phyloP scores from a whole-genome alignment of 2,329 filamentous ascomycete genomes.

The Onygenales sp. region DNA sequence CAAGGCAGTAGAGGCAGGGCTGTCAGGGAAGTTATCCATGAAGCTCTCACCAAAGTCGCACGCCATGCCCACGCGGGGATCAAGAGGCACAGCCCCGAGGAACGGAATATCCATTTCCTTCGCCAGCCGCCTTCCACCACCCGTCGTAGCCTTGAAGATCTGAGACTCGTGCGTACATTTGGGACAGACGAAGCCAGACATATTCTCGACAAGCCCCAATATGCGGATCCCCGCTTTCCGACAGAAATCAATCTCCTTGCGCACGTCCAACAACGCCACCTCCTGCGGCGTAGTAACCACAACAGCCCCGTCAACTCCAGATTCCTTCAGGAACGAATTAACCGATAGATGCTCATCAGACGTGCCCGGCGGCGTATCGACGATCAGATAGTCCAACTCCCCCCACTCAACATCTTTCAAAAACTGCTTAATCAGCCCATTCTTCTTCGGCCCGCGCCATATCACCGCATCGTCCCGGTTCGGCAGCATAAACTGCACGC shows the following conservation, averaged over 20 bases:
- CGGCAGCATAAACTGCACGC: conserved; percentile 95
- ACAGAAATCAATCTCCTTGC: conserved; percentile 98
- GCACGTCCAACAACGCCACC: conserved; percentile 79
- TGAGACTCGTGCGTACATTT: conserved; percentile 71
- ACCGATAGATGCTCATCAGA: conserved; percentile 93
- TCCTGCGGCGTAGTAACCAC: conserved; percentile 94
- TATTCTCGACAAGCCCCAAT: conserved; percentile 90
- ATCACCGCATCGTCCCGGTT: conserved; percentile 91
- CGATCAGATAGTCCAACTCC: conserved; percentile 81
- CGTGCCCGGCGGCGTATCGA: conserved; percentile 92
- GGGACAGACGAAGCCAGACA: conserved; percentile 94
- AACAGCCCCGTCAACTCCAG: conserved; percentile 85
- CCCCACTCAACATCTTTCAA: conserved; percentile 98
- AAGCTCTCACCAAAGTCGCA: conserved; percentile 98
- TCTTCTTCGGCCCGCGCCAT: conserved; percentile 97
- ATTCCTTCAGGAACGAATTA: conserved; percentile 82
- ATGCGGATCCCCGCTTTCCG: conserved; percentile 84
- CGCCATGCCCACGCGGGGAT: conserved; percentile 89
- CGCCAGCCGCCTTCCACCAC: conserved; percentile 70
- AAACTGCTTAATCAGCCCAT: conserved; percentile 95
- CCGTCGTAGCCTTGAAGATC: conserved; percentile 87
- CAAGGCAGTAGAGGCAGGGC: conserved; percentile 76
- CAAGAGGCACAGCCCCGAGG: conserved; percentile 78
- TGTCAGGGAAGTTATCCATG: conserved; percentile 87
- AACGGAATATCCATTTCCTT: conserved; percentile 83